Evolutionary conservation across 208 protist genomes (phyloP), one percentile per base, ranked within the genome.

Genomic region (Tetramitus jugosus): DNA sequence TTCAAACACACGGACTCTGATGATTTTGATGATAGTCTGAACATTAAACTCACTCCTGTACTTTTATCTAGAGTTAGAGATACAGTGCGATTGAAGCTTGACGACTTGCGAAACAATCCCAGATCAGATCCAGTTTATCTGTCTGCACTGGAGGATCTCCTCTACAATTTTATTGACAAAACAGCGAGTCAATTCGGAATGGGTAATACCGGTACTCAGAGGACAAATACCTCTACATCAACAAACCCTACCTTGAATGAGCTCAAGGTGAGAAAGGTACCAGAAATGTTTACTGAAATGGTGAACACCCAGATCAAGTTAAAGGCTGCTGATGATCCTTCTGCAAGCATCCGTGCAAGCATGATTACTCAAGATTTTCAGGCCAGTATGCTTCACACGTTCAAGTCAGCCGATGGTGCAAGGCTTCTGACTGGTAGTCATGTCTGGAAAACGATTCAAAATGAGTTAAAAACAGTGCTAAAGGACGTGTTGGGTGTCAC

Each of bases 401-500:
- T 74, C 3, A 23, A 20, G 8, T 35, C 35, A 29, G 6, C 39
- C 0, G n/a, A 43, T 53, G 37, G 6, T 20, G 42, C 67, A 37
- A 20, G 37, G 2, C 20, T 43, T 3, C 37, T 74, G 8, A 74
- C 67, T 14, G 42, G n/a, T 2, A 35, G 3, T 3, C 37, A 74
- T 53, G 42, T 53, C 3, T 74, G 67, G 67, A 74, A 74, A 3
- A 74, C 29, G 8, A 39, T 39, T 6, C 67, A 74, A 53, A 42
- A 74, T 1, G 67, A 74, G 53, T 43, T 74, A 7, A 74, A 39
- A 13, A 74, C 2, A 3, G 13, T 74, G 3, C 2, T 74, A 4
- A 46, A 52, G 0, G 67, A 74, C 23, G 14, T 74, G 26, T 53
- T 74, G 13, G 67, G 40, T 7, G 7, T 74, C 33, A 37, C 0